Evolutionary conservation across 192 early-diverging fungal species (phyloP), one percentile per base, ranked within the genome.

Genomic region (Mortierella hygrophila): DNA sequence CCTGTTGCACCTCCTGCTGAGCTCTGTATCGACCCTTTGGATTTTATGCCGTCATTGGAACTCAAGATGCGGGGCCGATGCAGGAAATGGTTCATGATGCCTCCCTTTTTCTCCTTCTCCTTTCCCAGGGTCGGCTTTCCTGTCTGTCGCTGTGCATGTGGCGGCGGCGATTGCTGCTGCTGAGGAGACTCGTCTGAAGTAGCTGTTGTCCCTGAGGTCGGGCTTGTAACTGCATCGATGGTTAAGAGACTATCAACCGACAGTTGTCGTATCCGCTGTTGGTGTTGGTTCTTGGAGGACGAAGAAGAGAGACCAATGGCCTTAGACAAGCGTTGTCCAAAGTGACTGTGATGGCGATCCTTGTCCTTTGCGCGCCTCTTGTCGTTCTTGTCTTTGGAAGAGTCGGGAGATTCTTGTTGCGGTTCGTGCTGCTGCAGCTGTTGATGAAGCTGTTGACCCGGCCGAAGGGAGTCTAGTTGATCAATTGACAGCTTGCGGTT

Each of bases 251-350:
- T 76, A 46, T 76, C 78, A 9, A 70, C 72, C 0, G 82, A 79
- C 21, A 41, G 55, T 13, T 70, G 77, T 15, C 68, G 52, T 35
- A 40, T 20, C 40, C 44, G n/a, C 20, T 71, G 71, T 15, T 73
- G 35, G 0, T 76, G 68, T 37, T 69, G 47, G n/a, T 46, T 57
- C 63, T 65, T 65, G 23, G 63, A 46, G 29, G 60, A 76, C 46
- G 52, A 49, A 2, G 76, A 75, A 1, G 76, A 68, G 10, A 83
- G 23, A 18, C 78, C 78, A 6, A 85, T 80, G 32, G 75, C 83
- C 35, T 65, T 80, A 10, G 78, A 85, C 23, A 85, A 54, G 26
- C 73, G 68, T 23, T 69, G 83, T 15, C 75, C 78, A 21, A 85
- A 68, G 70, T 85, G 76, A 6, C 74, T 32, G 5, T 78, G 77